phyloP scores from a whole-genome alignment of 192 early-diverging fungal species.

The Hyaloraphidium curvatum region DNA sequence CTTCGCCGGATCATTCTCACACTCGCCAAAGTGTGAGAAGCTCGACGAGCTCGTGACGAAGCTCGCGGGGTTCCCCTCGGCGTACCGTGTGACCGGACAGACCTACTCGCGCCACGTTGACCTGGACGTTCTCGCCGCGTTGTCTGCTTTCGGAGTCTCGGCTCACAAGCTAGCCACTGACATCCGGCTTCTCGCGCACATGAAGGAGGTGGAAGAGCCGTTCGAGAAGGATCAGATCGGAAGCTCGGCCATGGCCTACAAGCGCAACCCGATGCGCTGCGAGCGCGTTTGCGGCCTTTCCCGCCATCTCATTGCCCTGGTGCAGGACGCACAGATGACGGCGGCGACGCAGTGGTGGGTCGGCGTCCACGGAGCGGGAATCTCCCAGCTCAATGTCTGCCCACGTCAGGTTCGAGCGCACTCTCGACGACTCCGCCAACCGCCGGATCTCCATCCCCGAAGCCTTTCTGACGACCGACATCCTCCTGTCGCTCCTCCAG shows the following conservation, averaged over 20 bases:
- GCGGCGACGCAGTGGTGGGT: slow-evolving; percentile 67
- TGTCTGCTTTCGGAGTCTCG: slow-evolving; percentile 83
- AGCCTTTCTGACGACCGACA: slow-evolving; percentile 91
- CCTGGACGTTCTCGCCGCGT: slow-evolving; percentile 64
- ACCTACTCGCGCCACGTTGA: slow-evolving; percentile 98
- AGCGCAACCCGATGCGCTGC: slow-evolving; percentile 98
- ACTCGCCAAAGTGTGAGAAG: no score
- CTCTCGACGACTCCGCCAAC: slow-evolving; percentile 92
- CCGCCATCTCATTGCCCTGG: slow-evolving; percentile 83
- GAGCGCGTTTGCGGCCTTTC: slow-evolving; percentile 91
- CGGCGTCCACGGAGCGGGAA: no score
- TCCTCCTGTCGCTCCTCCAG: slow-evolving; percentile 80
- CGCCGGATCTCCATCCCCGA: slow-evolving; percentile 88
- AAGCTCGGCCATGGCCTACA: slow-evolving; percentile 95
- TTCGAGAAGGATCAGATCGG: slow-evolving; percentile 97
- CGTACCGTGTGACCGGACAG: slow-evolving; percentile 88
- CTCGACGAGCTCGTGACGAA: slow-evolving; percentile 82
- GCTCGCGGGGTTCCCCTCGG: slow-evolving; percentile 58
- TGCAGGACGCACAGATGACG: slow-evolving; percentile 61
- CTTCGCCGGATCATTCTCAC: no score
- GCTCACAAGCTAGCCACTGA: slow-evolving; percentile 95
- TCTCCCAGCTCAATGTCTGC: no score
- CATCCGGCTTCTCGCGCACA: slow-evolving; percentile 79
- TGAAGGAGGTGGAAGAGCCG: slow-evolving; percentile 98
- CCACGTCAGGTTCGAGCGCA: slow-evolving; percentile 98